Evolutionary conservation across 306 rosid genomes (phyloP), one percentile per base, ranked within the genome.

Genomic region (Casuarina glauca): DNA sequence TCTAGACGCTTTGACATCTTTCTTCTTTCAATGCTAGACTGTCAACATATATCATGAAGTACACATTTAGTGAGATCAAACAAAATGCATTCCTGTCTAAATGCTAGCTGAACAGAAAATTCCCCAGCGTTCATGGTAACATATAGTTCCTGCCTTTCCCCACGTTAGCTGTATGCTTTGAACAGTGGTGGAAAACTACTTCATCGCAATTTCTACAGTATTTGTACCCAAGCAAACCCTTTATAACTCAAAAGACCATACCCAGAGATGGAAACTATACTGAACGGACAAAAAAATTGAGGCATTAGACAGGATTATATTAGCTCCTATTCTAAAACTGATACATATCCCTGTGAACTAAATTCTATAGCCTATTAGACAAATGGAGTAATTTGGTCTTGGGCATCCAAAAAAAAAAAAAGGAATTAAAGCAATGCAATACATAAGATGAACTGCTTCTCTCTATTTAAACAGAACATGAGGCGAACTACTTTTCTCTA

Each of bases 11-110:
- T 95, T 45, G 98, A 90, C 93, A 95, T 88, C 86, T 83, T 91
- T 76, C 96, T 92, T 60, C 97, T 89, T 89, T 95, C 98, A 75
- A 95, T 83, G 88, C 98, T 95, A 74, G 90, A 76, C 97, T 95
- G 93, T 74, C 20, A 82, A 17, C 64, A 77, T 15, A 20, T 69
- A 79, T 53, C 15, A 54, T 64, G n/a, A 60, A 80, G 50, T 78
- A 50, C 70, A 79, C 54, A 69, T 51, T 6, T n/a, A 67, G 46
- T 64, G 38, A 36, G 77, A 72, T n/a, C 51, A 66, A 70, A 69
- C 51, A 78, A 4, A 70, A 53, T 13, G 54, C 32, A 78, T 54
- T 35, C 58, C 5, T 67, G 39, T 64, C 70, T 42, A 85, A 53
- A 43, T 49, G 45, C 35, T 53, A 41, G 43, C 57, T 15, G n/a